phyloP scores from a whole-genome alignment of 176 grass and related monocot species.

The Rhynchospora pubera region DNA sequence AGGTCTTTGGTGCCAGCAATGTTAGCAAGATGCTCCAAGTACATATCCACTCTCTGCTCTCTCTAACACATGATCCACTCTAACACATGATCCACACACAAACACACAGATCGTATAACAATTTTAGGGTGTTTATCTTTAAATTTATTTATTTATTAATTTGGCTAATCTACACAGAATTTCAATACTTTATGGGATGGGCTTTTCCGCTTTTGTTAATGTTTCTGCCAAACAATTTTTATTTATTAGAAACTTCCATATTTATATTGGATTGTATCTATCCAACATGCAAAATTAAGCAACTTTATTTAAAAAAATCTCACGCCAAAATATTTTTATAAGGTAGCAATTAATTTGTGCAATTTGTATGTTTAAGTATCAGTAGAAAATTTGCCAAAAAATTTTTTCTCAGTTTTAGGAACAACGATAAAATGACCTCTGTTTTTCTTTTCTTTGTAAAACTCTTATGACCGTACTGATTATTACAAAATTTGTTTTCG shows the following conservation, averaged over 20 bases:
- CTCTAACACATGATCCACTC: background rate
- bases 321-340: background rate
- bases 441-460: background rate
- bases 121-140: background rate
- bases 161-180: background rate
- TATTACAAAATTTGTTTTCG: background rate
- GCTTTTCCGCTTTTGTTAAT: too few species aligned
- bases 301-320: background rate
- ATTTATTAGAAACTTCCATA: too few species aligned
- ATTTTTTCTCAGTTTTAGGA: background rate
- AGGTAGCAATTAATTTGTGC: background rate
- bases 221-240: too few species aligned
- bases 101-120: background rate
- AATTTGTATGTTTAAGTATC: background rate
- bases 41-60: background rate
- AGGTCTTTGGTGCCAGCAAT: constrained; percentile 84
- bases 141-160: background rate
- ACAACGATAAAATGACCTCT: background rate
- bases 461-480: background rate
- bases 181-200: too few species aligned
- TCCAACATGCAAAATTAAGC: background rate
- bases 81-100: too few species aligned
- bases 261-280: background rate
- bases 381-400: background rate
- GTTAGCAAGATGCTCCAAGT: constrained; percentile 91